phyloP scores from a whole-genome alignment of 768 basidiomycete species.

The Suillus fuscotomentosus region DNA sequence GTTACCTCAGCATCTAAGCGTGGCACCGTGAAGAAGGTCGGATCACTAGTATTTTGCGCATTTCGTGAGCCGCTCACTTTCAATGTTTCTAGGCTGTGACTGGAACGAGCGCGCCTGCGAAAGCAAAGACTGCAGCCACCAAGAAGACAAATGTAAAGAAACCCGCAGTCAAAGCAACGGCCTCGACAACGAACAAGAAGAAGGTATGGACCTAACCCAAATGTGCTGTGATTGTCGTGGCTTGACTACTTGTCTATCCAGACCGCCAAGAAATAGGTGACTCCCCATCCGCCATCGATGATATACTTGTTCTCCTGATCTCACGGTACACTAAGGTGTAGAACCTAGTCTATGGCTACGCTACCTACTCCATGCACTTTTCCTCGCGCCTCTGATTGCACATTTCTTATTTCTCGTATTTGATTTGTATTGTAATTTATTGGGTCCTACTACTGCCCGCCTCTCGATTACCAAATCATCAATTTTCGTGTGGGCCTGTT shows the following conservation, averaged over 20 bases:
- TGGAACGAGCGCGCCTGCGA: conserved; percentile 43
- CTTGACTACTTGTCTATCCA: conserved; percentile 15
- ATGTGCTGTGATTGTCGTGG: conserved; percentile 10
- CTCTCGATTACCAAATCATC: neutral
- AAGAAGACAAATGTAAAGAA: conserved; percentile 35
- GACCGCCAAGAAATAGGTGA: conserved; percentile 2
- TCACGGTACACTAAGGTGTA: conserved; percentile 3
- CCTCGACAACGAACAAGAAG: conserved; percentile 20
- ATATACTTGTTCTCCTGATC: conserved; percentile 5
- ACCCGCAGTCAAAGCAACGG: conserved; percentile 11
- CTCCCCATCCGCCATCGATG: neutral
- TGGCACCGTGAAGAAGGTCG: conserved; percentile 64
- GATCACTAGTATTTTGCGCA: neutral
- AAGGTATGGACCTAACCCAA: conserved; percentile 7
- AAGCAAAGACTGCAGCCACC: conserved; percentile 26
- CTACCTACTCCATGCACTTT: conserved; percentile 6
- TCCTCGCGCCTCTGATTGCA: neutral
- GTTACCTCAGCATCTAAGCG: conserved; percentile 41
- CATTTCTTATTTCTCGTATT: conserved; percentile 9
- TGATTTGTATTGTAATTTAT: conserved; percentile 10
- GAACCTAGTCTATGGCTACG: neutral
- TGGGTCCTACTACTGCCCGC: neutral
- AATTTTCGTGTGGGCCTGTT: neutral
- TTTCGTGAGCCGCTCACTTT: neutral
- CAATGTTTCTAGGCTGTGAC: conserved; percentile 45